These are phyloP conservation scores for Pseudonitzschia multistriata DNA, from an alignment of 108 stramenopile species.

Conservation along the genomic window DNA sequence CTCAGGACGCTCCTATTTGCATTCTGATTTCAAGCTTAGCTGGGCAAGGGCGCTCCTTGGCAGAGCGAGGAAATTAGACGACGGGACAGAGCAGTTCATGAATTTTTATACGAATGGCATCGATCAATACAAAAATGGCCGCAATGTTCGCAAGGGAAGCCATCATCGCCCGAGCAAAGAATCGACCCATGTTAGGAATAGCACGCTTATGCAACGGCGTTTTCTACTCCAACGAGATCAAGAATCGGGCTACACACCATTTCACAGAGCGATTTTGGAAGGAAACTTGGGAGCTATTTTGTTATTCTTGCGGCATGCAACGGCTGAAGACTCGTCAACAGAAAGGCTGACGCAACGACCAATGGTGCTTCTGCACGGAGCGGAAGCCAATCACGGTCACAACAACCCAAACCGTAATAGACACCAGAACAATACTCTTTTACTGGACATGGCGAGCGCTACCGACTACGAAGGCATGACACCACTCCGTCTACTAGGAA, in stretches of 20 bases:
- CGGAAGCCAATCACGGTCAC: not conserved
- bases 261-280: slow-evolving; percentile 58
- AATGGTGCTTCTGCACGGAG: slow-evolving; percentile 18
- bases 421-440: slow-evolving; percentile 7
- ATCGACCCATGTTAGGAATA: not conserved
- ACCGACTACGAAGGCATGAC: slow-evolving; percentile 64
- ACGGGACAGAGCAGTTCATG: not conserved
- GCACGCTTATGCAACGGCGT: slow-evolving; percentile 10
- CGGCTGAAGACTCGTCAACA: not conserved
- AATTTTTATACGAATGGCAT: not conserved
- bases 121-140: not conserved
- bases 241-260: slow-evolving; percentile 70
- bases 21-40: slow-evolving; percentile 11
- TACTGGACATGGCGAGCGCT: slow-evolving; percentile 23
- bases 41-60: slow-evolving; percentile 33
- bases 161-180: no score
- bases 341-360: slow-evolving; percentile 33
- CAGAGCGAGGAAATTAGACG: slow-evolving; percentile 26
- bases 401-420: not conserved
- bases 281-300: slow-evolving; percentile 52
- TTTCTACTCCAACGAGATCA: slow-evolving; percentile 35
- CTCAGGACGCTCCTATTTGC: slow-evolving; percentile 24
- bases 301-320: slow-evolving; percentile 51
- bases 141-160: slow-evolving; percentile 1
- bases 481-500: slow-evolving; percentile 56